A percentile compares a stretch with the other conserved stretches of the same genome.
Conservation (phyloP, 352 stramenopile species). For the Phytophthora europaea region DNA sequence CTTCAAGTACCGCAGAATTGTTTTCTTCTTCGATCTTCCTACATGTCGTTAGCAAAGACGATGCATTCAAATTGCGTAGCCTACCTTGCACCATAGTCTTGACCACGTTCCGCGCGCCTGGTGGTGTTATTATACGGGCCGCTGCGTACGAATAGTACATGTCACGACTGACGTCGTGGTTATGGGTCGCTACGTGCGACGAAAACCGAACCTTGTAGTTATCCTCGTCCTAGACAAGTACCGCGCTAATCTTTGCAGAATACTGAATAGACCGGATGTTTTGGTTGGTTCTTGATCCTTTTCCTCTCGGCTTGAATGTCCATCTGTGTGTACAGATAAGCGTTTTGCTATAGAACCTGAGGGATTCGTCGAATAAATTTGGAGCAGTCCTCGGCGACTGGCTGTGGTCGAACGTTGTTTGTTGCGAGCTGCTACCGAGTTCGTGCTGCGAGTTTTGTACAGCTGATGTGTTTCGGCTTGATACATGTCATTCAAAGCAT, state of each 20-base stretch:
- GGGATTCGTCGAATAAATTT: no score
- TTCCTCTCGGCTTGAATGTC: conserved; percentile 11
- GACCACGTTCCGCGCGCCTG: not conserved
- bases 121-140: not conserved
- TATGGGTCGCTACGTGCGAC: not conserved
- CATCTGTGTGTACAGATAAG: conserved; percentile 13
- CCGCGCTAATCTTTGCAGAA: not conserved
- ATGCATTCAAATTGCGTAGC: no score
- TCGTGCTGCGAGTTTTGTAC: not conserved
- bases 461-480: no score
- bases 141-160: conserved; percentile 12
- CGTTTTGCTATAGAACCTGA: not conserved
- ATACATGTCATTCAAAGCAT: no score
- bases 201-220: not conserved
- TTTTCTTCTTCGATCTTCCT: conserved; percentile 14
- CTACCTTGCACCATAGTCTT: conserved; percentile 10
- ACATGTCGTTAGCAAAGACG: not conserved
- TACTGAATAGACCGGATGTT: conserved; percentile 7
- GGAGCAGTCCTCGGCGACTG: no score
- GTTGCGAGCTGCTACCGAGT: no score
- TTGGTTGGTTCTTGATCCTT: conserved; percentile 8
- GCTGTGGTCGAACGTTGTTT: no score
- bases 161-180: not conserved
- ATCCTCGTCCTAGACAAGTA: not conserved
- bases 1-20: conserved; percentile 13